Evolutionary conservation across 208 protist species (phyloP).

Genomic region (Trypanosomatidae sp.): DNA sequence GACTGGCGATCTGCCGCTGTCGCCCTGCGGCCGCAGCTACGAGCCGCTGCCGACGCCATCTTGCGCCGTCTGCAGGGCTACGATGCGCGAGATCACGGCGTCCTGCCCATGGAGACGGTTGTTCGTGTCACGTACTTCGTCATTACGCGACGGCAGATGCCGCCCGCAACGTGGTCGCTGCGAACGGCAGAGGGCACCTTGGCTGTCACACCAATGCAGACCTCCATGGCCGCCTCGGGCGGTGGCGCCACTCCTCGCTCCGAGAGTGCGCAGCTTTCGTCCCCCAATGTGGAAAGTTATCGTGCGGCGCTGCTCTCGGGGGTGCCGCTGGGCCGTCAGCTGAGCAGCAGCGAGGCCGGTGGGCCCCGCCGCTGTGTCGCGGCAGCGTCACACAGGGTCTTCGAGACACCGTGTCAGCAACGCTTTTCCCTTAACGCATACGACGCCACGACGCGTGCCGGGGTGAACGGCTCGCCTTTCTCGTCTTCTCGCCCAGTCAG

Average conservation of each 20-base stretch:
- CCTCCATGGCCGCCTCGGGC: slow-evolving; percentile 12
- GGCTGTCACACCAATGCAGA: slow-evolving; percentile 25
- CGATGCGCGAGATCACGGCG: slow-evolving; percentile 45
- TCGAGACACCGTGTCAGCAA: slow-evolving; percentile 1
- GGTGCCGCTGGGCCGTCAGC: not conserved
- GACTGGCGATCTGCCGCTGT: slow-evolving; percentile 5
- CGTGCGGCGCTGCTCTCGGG: slow-evolving; percentile 1
- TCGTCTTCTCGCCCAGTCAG: not conserved
- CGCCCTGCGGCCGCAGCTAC: slow-evolving; percentile 28
- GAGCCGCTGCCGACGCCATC: slow-evolving; percentile 38
- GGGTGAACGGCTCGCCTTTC: not conserved
- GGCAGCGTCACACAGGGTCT: no score
- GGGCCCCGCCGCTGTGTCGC: not conserved
- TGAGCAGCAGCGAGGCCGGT: not conserved
- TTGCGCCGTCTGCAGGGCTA: slow-evolving; percentile 61
- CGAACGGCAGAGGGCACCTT: slow-evolving; percentile 21
- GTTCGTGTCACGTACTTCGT: slow-evolving; percentile 52
- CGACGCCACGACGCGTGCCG: not conserved
- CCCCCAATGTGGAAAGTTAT: not conserved
- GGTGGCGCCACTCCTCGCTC: not conserved
- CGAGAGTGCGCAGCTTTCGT: not conserved
- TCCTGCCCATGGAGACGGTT: slow-evolving; percentile 68
- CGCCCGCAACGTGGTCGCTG: slow-evolving; percentile 20
- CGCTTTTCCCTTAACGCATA: not conserved
- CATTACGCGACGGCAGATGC: slow-evolving; percentile 29